Evolutionary conservation across 1,284 basidiomycete genomes (phyloP).

Genomic region (Rhizopogon parksii): DNA sequence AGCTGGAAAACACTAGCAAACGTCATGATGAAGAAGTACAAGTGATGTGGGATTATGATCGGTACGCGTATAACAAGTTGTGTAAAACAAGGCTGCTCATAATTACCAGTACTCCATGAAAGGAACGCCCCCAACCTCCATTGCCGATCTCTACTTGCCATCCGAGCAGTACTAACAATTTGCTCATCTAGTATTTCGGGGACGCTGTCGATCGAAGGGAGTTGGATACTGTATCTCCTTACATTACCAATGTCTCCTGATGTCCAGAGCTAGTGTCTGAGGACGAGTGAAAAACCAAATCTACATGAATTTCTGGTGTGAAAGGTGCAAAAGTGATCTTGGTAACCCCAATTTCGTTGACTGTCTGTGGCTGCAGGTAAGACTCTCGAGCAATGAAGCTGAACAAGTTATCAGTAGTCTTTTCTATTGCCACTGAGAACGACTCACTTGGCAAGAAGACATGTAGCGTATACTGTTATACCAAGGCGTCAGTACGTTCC

Average conservation of each 20-base stretch:
- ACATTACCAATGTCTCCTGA: not conserved
- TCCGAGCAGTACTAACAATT: too few species aligned
- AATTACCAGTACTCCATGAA: too few species aligned
- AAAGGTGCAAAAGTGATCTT: not conserved
- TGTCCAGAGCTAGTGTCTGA: not conserved
- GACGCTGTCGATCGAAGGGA: too few species aligned
- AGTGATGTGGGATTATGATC: too few species aligned
- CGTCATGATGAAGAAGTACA: too few species aligned
- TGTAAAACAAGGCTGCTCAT: too few species aligned
- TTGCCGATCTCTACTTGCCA: too few species aligned
- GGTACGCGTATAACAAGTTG: too few species aligned
- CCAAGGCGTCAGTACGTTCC: not conserved
- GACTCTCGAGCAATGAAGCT: not conserved
- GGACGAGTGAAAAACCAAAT: not conserved
- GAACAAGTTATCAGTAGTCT: not conserved
- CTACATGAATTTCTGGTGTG: not conserved
- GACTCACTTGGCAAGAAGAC: constrained; percentile 2
- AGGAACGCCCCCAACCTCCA: too few species aligned
- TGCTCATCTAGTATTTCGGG: not conserved
- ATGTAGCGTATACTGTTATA: not conserved
- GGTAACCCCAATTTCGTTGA: not conserved
- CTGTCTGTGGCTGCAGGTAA: not conserved
- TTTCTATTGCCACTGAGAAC: not conserved
- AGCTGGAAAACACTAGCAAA: too few species aligned
- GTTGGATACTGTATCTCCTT: not conserved